Percentiles rank a stretch among this genome's conserved stretches.
Conservation (phyloP, 129 eudicot genomes). For the Erigeron canadensis region DNA sequence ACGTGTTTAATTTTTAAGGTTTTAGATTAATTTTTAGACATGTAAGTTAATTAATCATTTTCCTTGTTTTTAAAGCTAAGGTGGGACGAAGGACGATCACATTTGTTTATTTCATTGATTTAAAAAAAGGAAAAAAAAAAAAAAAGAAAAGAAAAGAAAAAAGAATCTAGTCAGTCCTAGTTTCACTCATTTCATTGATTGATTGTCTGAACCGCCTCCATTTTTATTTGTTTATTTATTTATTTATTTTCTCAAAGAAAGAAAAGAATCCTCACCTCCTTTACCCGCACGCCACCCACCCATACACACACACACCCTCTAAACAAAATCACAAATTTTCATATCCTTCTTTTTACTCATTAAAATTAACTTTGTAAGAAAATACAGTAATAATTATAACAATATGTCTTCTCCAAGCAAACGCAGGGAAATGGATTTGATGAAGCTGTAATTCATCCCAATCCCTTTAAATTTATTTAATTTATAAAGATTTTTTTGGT, state of each 20-base stretch:
- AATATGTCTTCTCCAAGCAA: constrained; percentile 86
- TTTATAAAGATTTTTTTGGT: background rate
- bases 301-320: constrained; percentile 11
- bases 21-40: too few species aligned
- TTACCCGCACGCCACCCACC: constrained; percentile 35
- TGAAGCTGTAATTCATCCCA: constrained; percentile 61
- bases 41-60: too few species aligned
- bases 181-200: constrained; percentile 18
- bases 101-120: background rate
- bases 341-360: background rate
- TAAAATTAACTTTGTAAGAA: background rate
- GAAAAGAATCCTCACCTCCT: constrained; percentile 33
- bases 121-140: too few species aligned
- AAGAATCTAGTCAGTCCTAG: constrained; percentile 33
- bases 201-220: constrained; percentile 43
- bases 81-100: too few species aligned
- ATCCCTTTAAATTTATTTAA: background rate
- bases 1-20: too few species aligned
- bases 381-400: background rate
- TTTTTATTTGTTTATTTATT: background rate
- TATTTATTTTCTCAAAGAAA: background rate
- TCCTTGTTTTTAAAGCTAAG: too few species aligned
- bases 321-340: constrained; percentile 6
- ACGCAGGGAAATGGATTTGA: constrained; percentile 85
- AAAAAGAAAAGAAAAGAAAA: background rate